Evolutionary conservation across 495 filamentous ascomycete genomes (phyloP).

Genomic region (Copromyces sp.): DNA sequence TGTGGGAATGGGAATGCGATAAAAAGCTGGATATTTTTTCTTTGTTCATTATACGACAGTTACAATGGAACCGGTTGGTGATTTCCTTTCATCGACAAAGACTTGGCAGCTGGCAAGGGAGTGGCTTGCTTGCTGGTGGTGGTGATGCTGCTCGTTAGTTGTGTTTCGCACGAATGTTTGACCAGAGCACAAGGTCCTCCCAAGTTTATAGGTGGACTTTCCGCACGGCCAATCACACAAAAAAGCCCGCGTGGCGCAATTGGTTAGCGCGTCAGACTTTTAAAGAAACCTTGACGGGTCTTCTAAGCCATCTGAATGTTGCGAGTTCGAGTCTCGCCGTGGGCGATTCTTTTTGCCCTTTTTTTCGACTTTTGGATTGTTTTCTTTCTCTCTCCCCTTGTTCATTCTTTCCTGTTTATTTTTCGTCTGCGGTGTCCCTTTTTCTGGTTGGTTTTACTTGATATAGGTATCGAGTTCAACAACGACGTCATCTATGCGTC

Average conservation of each 20-base stretch:
- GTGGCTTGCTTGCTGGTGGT: neutral
- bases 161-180: neutral
- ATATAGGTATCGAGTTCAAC: neutral
- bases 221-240: neutral
- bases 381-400: neutral
- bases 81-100: neutral
- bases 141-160: neutral
- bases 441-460: no score
- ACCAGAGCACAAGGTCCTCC: neutral
- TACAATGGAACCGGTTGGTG: neutral
- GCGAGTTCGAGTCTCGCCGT: constrained; percentile 5
- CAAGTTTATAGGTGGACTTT: neutral
- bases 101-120: neutral
- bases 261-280: constrained; percentile 1
- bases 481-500: neutral
- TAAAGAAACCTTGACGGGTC: constrained; percentile 1
- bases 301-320: constrained; percentile 1
- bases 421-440: neutral
- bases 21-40: neutral
- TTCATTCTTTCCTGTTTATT: neutral
- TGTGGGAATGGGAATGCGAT: neutral
- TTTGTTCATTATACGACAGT: neutral
- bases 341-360: neutral
- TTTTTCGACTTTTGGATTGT: neutral
- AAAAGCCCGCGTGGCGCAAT: neutral